Conservation (phyloP, 257 asterid species). For the Buddleja alternifolia region DNA sequence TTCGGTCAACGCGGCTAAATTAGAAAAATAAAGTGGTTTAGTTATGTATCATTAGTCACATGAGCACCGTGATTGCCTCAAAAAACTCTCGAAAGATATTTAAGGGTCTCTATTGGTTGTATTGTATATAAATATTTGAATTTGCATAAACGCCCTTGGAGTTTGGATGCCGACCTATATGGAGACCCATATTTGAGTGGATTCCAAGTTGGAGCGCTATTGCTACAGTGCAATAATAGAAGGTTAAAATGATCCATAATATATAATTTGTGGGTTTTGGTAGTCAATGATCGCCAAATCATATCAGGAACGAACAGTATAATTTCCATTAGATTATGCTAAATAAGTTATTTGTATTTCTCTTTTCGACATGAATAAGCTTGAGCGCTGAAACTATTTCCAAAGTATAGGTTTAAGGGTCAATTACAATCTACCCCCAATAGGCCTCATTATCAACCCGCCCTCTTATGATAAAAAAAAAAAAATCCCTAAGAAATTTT, state of each 20-base stretch:
- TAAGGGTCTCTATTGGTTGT: constrained; percentile 1
- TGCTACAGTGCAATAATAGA: neutral
- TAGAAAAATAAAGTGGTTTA: neutral
- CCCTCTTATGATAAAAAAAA: too few relatives aligned
- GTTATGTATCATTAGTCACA: neutral
- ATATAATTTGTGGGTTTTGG: neutral
- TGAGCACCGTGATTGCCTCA: constrained; percentile 11
- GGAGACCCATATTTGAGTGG: neutral
- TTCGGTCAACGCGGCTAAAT: constrained; percentile 22
- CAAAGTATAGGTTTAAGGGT: too few relatives aligned
- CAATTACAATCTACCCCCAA: too few relatives aligned
- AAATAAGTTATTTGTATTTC: too few relatives aligned
- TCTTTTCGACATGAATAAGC: too few relatives aligned
- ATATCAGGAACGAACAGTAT: neutral
- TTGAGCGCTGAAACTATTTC: too few relatives aligned
- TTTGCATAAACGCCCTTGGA: constrained; percentile 13
- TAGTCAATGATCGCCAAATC: too few relatives aligned
- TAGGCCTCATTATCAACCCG: too few relatives aligned
- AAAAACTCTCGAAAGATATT: neutral
- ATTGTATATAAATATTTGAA: neutral
- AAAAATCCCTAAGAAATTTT: too few relatives aligned
- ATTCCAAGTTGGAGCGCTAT: neutral
- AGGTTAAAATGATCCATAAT: neutral
- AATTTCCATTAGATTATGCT: too few relatives aligned
- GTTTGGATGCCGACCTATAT: neutral